Evolutionary conservation across 179 eudicot genomes (phyloP), one percentile per base, ranked within the genome.

Genomic region (Spinacia oleracea): DNA sequence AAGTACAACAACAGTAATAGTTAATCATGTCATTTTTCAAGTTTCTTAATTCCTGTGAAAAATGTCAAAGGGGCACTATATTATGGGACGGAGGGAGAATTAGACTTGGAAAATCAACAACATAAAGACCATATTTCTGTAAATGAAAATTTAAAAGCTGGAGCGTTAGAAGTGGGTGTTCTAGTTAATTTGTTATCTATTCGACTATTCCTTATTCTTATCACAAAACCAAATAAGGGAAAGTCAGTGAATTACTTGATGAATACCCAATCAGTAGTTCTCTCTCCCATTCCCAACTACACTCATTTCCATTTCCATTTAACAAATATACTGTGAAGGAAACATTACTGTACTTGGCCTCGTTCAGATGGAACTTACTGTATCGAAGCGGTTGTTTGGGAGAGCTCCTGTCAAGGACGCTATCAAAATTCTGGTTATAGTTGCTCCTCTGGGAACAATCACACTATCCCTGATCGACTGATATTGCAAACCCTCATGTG

Each of bases 381-480:
- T 84, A 82, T 96, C 99, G 67, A 96, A 81, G 81, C 98, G 91
- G 62, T 97, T 94, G 80, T 89, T 90, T 78, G 99, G 98, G 45
- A 96, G 97, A 64, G 99, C 99, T 83, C 99, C 99, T 6, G 98
- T 88, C 63, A 94, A 74, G 38, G 93, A 89, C 42, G 98, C 99
- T 72, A 96, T 86, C 81, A 96, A 85, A 73, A 96, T 88, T 86
- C 99, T 83, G 85, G 98, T 85, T 80, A 96, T 80, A 63, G 77
- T 87, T 45, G 97, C 64, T 65, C 99, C 98, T 77, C 98, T 88
- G 29, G 99, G 99, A 72, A 96, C 75, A 50, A 96, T 83, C 38
- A 96, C 90, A 81, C 79, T 87, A 80, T 96, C 97, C 76, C 96
- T 88, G 29, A 94, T 90, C 38, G 93, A 79, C 62, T 77, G 63